Evolutionary conservation across 345 rosid species (phyloP).

Genomic region (Barbarea vulgaris): DNA sequence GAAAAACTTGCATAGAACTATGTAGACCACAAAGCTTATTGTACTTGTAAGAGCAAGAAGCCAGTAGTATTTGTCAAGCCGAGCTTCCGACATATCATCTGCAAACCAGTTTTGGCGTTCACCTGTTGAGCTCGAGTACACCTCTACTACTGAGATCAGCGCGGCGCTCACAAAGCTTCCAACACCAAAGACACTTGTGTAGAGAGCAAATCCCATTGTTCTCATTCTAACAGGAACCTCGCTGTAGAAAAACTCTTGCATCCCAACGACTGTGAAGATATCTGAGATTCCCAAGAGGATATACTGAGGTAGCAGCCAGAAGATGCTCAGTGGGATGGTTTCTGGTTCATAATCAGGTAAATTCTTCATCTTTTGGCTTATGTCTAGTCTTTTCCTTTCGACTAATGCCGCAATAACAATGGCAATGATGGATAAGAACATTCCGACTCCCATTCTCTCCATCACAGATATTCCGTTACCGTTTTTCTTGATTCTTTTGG

Average conservation of each 20-base stretch:
- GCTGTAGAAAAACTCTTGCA: constrained; percentile 94
- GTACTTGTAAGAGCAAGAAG: constrained; percentile 62
- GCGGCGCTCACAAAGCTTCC: constrained; percentile 87
- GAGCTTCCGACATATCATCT: constrained; percentile 81
- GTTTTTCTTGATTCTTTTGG: constrained; percentile 46
- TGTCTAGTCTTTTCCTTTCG: constrained; percentile 66
- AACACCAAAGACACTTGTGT: constrained; percentile 90
- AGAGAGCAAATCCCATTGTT: constrained; percentile 90
- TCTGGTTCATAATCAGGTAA: constrained; percentile 45
- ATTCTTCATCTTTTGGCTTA: constrained; percentile 39
- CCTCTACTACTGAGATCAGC: constrained; percentile 60
- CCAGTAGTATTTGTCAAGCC: constrained; percentile 83
- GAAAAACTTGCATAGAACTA: constrained; percentile 57
- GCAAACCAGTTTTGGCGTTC: constrained; percentile 68
- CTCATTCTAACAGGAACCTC: constrained; percentile 88
- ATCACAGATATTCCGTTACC: constrained; percentile 62
- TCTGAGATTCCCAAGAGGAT: constrained; percentile 82
- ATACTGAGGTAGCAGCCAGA: constrained; percentile 90
- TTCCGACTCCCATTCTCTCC: constrained; percentile 91
- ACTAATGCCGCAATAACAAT: constrained; percentile 80
- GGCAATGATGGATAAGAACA: constrained; percentile 79
- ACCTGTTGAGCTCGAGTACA: constrained; percentile 46
- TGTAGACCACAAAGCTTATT: constrained; percentile 59
- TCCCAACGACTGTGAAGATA: constrained; percentile 92
- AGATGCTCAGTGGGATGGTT: constrained; percentile 57